These are phyloP conservation scores for Cutaneotrichosporon spelunceum DNA, from an alignment of 1,284 basidiomycete species.

Conservation along the genomic window DNA sequence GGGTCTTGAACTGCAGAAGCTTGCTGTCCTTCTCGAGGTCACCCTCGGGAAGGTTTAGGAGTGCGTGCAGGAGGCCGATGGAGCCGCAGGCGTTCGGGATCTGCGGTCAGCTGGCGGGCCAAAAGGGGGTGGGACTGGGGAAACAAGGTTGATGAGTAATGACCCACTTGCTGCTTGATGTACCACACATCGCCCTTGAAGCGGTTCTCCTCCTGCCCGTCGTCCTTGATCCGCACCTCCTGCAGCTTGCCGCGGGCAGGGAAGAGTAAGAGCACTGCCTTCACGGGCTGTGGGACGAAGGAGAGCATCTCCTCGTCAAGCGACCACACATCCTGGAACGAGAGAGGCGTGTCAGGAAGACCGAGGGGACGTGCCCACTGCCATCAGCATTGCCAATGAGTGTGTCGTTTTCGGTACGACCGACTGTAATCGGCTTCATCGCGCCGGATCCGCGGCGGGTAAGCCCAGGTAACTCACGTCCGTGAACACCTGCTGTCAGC, in stretches of 20 bases:
- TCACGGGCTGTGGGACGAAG: constrained; percentile 67
- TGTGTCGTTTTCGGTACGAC: background rate
- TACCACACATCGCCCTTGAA: constrained; percentile 48
- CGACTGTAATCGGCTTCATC: background rate
- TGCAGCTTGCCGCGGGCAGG: constrained; percentile 62
- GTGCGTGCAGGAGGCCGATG: constrained; percentile 76
- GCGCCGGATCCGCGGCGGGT: background rate
- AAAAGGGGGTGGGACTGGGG: background rate
- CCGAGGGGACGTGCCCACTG: constrained; percentile 77
- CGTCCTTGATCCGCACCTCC: constrained; percentile 56
- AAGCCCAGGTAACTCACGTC: constrained; percentile 29
- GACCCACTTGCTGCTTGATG: constrained; percentile 54
- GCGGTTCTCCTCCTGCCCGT: constrained; percentile 31
- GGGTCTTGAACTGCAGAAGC: constrained; percentile 43
- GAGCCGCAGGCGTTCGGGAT: constrained; percentile 86
- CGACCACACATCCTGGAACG: constrained; percentile 77
- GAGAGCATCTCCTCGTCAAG: constrained; percentile 72
- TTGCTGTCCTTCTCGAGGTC: constrained; percentile 32
- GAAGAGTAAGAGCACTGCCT: constrained; percentile 78
- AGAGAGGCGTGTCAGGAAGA: constrained; percentile 58
- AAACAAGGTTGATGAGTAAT: background rate
- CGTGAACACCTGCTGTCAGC: constrained; percentile 47
- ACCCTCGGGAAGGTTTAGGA: constrained; percentile 44
- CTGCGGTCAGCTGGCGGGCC: constrained; percentile 49
- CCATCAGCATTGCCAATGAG: background rate